These are phyloP conservation scores for Erysiphe pulchra DNA, from an alignment of 2,329 filamentous ascomycete genomes.

Conservation along the genomic window DNA sequence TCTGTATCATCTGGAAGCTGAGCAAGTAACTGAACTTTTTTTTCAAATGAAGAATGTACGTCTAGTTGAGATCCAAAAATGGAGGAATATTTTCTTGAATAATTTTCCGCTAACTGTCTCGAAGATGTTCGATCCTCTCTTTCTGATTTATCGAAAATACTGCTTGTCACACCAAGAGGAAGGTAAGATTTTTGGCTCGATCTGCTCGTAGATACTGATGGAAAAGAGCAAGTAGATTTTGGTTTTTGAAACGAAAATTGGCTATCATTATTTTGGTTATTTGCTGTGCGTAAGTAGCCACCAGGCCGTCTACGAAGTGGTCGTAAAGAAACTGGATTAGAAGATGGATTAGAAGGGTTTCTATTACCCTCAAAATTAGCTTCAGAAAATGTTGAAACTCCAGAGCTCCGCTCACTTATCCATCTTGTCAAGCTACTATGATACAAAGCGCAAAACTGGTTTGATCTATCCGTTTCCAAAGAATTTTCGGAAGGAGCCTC, in stretches of 20 bases:
- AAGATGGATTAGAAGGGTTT: slow-evolving; percentile 17
- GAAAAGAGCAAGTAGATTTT: slow-evolving; percentile 31
- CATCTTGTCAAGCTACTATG: slow-evolving; percentile 26
- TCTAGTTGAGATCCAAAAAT: neutral
- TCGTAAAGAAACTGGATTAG: slow-evolving; percentile 27
- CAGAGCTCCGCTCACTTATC: slow-evolving; percentile 31
- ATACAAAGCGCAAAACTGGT: slow-evolving; percentile 30
- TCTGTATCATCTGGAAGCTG: slow-evolving; percentile 57
- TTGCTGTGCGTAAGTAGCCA: slow-evolving; percentile 39
- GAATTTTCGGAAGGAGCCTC: slow-evolving; percentile 4
- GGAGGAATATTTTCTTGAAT: slow-evolving; percentile 12
- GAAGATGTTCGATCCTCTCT: neutral
- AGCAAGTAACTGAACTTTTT: slow-evolving; percentile 64
- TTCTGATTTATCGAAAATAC: neutral
- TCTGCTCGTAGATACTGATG: slow-evolving; percentile 31
- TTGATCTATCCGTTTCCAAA: slow-evolving; percentile 23
- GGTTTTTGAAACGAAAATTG: slow-evolving; percentile 23
- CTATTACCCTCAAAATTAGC: slow-evolving; percentile 24
- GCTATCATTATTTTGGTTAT: slow-evolving; percentile 36
- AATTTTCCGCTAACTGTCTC: no score
- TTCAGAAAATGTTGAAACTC: slow-evolving; percentile 30
- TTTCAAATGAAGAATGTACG: slow-evolving; percentile 37
- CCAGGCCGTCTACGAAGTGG: slow-evolving; percentile 48
- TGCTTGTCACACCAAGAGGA: neutral
- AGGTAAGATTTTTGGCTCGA: slow-evolving; percentile 14